Evolutionary conservation across 495 filamentous ascomycete genomes (phyloP).

Genomic region (Penicillium bialowiezense): DNA sequence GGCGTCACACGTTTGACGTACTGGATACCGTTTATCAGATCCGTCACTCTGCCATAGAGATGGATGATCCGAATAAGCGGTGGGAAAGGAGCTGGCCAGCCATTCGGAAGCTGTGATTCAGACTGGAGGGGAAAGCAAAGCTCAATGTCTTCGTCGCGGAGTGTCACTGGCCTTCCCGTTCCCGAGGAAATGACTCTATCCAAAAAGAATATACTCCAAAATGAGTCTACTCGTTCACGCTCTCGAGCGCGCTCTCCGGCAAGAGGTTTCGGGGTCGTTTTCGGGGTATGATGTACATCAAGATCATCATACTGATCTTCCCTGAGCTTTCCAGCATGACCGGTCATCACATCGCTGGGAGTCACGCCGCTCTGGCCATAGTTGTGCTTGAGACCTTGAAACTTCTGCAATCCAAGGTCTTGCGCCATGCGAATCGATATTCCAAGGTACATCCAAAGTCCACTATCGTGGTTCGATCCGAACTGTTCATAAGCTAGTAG

Average conservation of each 20-base stretch:
- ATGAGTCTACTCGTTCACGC: conserved; percentile 74
- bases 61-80: conserved; percentile 78
- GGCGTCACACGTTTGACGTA: conserved; percentile 69
- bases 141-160: conserved; percentile 79
- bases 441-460: conserved; percentile 86
- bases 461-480: conserved; percentile 80
- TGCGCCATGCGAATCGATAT: conserved; percentile 83
- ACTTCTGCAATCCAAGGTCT: conserved; percentile 77
- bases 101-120: conserved; percentile 53
- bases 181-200: conserved; percentile 83
- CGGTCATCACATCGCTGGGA: conserved; percentile 49
- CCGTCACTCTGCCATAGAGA: conserved; percentile 76
- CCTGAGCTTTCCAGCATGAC: conserved; percentile 39
- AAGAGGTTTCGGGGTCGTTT: conserved; percentile 17
- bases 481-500: conserved; percentile 84
- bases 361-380: conserved; percentile 54
- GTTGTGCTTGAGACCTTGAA: conserved; percentile 69
- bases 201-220: conserved; percentile 84
- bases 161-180: conserved; percentile 73
- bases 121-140: conserved; percentile 66
- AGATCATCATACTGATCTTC: conserved; percentile 44
- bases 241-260: conserved; percentile 53
- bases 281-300: conserved; percentile 23
- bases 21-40: conserved; percentile 79
- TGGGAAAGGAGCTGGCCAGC: conserved; percentile 74